These are phyloP conservation scores for Iberis amara DNA, from an alignment of 441 rosid species.

Conservation along the genomic window DNA sequence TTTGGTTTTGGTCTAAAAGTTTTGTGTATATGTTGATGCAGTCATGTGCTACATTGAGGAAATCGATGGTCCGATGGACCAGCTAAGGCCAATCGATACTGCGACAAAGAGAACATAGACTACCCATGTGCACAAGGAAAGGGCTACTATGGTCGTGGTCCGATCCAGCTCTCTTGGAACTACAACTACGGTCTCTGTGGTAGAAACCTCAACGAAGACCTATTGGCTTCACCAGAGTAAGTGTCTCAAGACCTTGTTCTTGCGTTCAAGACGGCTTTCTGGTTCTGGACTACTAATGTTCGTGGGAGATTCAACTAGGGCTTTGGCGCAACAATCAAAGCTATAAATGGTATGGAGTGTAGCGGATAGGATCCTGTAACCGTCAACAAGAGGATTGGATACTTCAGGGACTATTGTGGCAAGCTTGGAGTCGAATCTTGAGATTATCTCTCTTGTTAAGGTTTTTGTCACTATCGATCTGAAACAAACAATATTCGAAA, in stretches of 20 bases:
- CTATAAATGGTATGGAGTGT: conserved; percentile 44
- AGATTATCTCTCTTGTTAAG: not conserved
- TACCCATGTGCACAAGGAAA: conserved; percentile 54
- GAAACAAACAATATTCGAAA: no score
- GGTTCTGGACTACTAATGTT: conserved; percentile 49
- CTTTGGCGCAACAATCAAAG: conserved; percentile 43
- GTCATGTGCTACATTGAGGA: not conserved
- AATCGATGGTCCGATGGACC: conserved; percentile 31
- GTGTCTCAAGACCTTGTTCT: conserved; percentile 36
- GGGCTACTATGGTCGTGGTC: conserved; percentile 55
- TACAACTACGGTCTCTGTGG: conserved; percentile 49
- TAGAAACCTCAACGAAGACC: conserved; percentile 26
- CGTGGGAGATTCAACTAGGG: conserved; percentile 33
- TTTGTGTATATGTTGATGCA: no score
- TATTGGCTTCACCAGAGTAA: conserved; percentile 37
- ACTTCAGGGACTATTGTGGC: conserved; percentile 35
- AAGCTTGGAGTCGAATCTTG: conserved; percentile 34
- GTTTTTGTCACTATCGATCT: no score
- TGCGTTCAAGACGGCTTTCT: conserved; percentile 42
- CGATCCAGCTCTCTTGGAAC: conserved; percentile 62
- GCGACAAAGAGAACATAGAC: conserved; percentile 32
- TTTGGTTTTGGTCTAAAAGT: no score
- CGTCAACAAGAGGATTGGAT: conserved; percentile 32
- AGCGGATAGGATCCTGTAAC: conserved; percentile 20
- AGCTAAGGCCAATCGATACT: no score